Conservation (phyloP, 495 filamentous ascomycete species). For the Bathelium albidoporum region DNA sequence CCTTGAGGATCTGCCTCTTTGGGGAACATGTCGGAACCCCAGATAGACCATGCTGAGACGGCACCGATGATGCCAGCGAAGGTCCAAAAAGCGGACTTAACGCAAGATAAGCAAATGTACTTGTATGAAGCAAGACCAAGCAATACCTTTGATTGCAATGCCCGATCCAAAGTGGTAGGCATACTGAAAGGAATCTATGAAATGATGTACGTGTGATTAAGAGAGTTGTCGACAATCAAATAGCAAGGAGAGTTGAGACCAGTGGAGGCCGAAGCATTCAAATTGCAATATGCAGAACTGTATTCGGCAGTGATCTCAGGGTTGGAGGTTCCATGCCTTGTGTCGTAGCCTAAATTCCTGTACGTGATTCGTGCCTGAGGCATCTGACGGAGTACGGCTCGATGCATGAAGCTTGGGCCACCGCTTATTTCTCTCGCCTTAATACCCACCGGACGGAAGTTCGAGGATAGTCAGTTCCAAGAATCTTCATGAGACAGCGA, state of each 20-base stretch:
- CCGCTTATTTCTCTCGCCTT: not conserved
- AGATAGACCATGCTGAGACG: slow-evolving; percentile 23
- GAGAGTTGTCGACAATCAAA: too few species aligned
- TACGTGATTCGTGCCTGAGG: not conserved
- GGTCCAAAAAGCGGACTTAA: not conserved
- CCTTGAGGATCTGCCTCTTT: slow-evolving; percentile 16
- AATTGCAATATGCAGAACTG: too few species aligned
- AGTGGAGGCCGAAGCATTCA: too few species aligned
- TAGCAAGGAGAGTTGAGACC: too few species aligned
- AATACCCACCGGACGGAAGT: not conserved
- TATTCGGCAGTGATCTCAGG: too few species aligned
- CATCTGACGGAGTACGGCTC: too few species aligned
- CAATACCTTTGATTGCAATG: not conserved
- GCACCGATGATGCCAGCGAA: slow-evolving; percentile 23
- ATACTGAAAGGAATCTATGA: too few species aligned
- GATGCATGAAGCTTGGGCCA: not conserved
- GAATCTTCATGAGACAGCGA: not conserved
- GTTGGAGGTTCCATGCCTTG: not conserved
- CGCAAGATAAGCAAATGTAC: not conserved
- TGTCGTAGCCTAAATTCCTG: not conserved
- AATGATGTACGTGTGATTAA: too few species aligned
- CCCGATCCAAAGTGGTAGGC: not conserved
- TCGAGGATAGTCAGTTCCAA: not conserved
- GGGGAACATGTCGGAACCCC: slow-evolving; percentile 21
- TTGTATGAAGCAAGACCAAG: not conserved